These are phyloP conservation scores for Mitragyna speciosa DNA, from an alignment of 257 asterid species.

Conservation along the genomic window DNA sequence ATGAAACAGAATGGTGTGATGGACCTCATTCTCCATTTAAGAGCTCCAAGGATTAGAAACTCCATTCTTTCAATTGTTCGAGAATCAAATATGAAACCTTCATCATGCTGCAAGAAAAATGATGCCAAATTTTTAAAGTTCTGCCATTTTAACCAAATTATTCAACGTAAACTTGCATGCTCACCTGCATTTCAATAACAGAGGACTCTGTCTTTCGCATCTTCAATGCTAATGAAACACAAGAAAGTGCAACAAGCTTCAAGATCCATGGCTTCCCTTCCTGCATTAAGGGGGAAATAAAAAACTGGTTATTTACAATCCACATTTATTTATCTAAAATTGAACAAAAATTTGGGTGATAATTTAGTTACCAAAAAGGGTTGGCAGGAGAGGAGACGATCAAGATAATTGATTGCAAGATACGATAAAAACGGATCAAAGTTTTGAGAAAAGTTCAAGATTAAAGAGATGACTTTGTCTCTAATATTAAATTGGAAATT, in stretches of 20 bases:
- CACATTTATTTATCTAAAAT: neutral
- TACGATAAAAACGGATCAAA: constrained; percentile 43
- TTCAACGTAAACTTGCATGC: neutral
- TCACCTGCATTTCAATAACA: constrained; percentile 47
- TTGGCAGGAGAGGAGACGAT: constrained; percentile 61
- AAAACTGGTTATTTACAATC: neutral
- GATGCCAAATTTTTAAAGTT: neutral
- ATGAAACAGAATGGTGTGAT: constrained; percentile 54
- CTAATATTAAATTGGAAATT: constrained; percentile 29
- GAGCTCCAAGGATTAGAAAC: constrained; percentile 58
- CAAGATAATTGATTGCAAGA: constrained; percentile 66
- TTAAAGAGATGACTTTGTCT: constrained; percentile 36
- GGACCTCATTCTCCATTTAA: constrained; percentile 77
- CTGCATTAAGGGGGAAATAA: constrained; percentile 21
- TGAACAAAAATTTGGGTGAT: neutral
- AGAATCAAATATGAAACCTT: constrained; percentile 36
- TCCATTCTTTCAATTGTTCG: constrained; percentile 56
- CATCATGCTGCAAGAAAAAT: constrained; percentile 30
- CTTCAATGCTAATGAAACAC: constrained; percentile 67
- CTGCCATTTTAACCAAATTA: neutral
- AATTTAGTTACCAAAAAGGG: constrained; percentile 34
- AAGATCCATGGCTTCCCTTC: constrained; percentile 65
- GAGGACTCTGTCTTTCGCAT: constrained; percentile 52
- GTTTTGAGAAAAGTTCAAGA: constrained; percentile 30
- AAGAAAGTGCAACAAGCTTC: constrained; percentile 53